Percentiles rank a stretch among this genome's conserved stretches.
Evolutionary conservation across 306 rosid species (phyloP).

Genomic region (Dryas alaskensis): DNA sequence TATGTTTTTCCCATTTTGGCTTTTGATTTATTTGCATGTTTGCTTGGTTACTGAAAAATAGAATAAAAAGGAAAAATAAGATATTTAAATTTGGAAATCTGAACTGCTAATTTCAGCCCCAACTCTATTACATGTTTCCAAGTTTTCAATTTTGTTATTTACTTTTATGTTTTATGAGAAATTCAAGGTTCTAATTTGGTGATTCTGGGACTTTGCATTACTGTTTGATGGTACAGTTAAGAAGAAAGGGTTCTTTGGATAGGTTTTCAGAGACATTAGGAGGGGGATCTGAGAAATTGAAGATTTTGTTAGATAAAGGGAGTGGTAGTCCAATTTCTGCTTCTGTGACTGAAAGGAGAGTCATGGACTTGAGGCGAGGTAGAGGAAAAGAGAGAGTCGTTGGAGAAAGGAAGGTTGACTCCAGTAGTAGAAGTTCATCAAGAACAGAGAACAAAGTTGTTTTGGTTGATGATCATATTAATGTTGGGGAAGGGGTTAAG

Average conservation of each 20-base stretch:
- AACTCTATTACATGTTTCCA: not conserved
- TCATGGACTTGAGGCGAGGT: constrained; percentile 27
- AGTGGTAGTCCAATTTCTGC: constrained; percentile 9
- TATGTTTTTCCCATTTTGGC: not conserved
- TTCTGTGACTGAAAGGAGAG: constrained; percentile 28
- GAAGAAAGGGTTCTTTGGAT: constrained; percentile 23
- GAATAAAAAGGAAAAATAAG: not conserved
- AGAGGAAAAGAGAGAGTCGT: constrained; percentile 28
- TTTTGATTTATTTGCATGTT: not conserved
- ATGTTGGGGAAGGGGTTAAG: constrained; percentile 27
- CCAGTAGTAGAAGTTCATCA: constrained; percentile 21
- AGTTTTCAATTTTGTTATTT: constrained; percentile 2
- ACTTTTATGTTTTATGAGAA: not conserved
- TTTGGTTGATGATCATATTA: constrained; percentile 14
- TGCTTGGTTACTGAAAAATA: constrained; percentile 18
- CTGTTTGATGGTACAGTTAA: constrained; percentile 32
- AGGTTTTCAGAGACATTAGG: constrained; percentile 12
- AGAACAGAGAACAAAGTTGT: constrained; percentile 27
- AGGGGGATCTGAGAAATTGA: constrained; percentile 18
- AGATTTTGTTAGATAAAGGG: constrained; percentile 29
- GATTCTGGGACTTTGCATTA: constrained; percentile 14
- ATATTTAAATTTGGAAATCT: not conserved
- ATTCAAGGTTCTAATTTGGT: constrained; percentile 16
- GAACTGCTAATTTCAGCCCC: constrained; percentile 1
- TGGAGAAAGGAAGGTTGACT: constrained; percentile 23